Evolutionary conservation across 768 basidiomycete species (phyloP).

Genomic region (Rhodotorula kratochvilovae): DNA sequence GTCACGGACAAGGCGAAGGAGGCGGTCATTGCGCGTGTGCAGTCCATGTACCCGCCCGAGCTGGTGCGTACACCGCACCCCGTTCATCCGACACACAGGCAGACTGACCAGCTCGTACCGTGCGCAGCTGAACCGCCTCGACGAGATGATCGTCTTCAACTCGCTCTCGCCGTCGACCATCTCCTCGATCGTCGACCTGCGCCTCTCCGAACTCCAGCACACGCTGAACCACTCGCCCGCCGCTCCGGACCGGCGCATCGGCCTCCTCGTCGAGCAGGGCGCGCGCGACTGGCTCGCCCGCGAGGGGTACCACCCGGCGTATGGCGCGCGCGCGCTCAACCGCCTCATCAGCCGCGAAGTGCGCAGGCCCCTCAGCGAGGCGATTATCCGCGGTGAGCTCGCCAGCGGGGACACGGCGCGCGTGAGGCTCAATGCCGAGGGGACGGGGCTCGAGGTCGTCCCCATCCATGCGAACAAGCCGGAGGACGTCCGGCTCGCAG

Average conservation of each 20-base stretch:
- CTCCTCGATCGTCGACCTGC: conserved; percentile 70
- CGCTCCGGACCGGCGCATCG: conserved; percentile 71
- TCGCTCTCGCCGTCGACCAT: conserved; percentile 68
- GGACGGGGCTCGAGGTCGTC: conserved; percentile 26
- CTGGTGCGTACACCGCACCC: conserved; percentile 1
- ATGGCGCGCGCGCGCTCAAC: conserved; percentile 86
- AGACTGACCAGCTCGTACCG: background rate
- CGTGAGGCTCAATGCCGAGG: conserved; percentile 12
- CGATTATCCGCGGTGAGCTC: conserved; percentile 23
- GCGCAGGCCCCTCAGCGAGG: conserved; percentile 12
- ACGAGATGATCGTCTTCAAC: conserved; percentile 58
- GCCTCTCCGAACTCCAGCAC: conserved; percentile 74
- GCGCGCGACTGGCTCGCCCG: conserved; percentile 68
- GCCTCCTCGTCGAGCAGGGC: conserved; percentile 65
- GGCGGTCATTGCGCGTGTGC: conserved; percentile 16
- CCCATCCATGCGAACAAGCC: background rate
- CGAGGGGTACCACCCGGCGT: conserved; percentile 70
- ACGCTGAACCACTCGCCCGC: conserved; percentile 64
- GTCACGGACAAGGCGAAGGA: conserved; percentile 21
- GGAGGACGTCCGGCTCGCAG: background rate
- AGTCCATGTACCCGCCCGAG: conserved; percentile 31
- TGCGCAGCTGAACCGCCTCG: conserved; percentile 45
- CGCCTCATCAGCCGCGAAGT: conserved; percentile 64
- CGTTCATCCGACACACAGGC: too few species aligned
- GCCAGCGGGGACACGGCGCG: conserved; percentile 29